Evolutionary conservation across 2,329 filamentous ascomycete species (phyloP).

Genomic region (Talaromyces sp.): DNA sequence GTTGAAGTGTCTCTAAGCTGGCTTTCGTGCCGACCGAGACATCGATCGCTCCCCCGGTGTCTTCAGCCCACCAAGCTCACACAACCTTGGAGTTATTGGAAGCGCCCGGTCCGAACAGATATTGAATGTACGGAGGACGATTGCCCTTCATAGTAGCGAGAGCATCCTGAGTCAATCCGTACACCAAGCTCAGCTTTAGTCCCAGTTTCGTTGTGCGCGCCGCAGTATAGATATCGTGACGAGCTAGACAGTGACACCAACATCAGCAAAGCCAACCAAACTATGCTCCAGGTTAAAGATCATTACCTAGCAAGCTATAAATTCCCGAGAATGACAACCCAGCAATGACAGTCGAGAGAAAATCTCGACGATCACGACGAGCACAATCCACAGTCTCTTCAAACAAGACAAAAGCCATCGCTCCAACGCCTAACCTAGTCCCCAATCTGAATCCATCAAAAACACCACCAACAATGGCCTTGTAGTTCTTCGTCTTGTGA

Average conservation of each 20-base stretch:
- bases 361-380: constrained; percentile 60
- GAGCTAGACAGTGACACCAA: constrained; percentile 52
- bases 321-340: constrained; percentile 79
- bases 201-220: constrained; percentile 77
- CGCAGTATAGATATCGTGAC: constrained; percentile 72
- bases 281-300: neutral
- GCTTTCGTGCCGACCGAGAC: neutral
- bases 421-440: constrained; percentile 66
- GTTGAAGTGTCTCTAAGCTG: neutral
- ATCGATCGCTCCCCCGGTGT: neutral
- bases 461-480: constrained; percentile 71
- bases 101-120: constrained; percentile 7
- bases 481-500: constrained; percentile 96
- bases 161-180: constrained; percentile 76
- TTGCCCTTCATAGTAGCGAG: constrained; percentile 67
- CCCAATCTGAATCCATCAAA: constrained; percentile 77
- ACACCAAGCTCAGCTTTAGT: constrained; percentile 72
- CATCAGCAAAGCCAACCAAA: constrained; percentile 12
- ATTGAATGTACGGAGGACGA: constrained; percentile 65
- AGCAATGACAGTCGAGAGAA: constrained; percentile 75
- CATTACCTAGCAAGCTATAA: constrained; percentile 80
- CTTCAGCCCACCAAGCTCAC: neutral
- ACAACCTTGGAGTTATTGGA: neutral
- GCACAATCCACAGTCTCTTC: constrained; percentile 81
- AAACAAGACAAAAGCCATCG: constrained; percentile 70